Conservation (phyloP, 805 yeast species). For the Debaryomyces castellii region DNA sequence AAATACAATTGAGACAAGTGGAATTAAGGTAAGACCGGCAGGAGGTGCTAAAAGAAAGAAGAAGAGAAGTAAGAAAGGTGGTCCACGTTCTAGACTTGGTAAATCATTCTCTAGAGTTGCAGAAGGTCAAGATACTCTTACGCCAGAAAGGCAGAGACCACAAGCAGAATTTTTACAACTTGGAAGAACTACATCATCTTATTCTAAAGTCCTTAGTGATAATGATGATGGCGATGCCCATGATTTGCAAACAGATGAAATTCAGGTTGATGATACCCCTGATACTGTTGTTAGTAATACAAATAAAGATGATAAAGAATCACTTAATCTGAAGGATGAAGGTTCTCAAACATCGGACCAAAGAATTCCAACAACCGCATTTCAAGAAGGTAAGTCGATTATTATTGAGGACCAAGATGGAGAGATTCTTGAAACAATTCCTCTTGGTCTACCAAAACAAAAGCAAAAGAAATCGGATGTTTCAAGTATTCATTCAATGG, state of each 20-base stretch:
- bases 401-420: slow-evolving; percentile 84
- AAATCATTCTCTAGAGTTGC: slow-evolving; percentile 25
- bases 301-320: slow-evolving; percentile 5
- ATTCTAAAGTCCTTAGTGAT: slow-evolving; percentile 1
- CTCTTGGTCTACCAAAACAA: slow-evolving; percentile 22
- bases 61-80: slow-evolving; percentile 26
- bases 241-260: neutral
- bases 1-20: slow-evolving; percentile 59
- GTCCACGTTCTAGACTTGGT: slow-evolving; percentile 34
- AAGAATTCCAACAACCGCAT: slow-evolving; percentile 36
- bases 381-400: slow-evolving; percentile 65
- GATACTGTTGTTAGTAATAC: slow-evolving; percentile 7
- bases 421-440: slow-evolving; percentile 65
- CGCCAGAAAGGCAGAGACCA: slow-evolving; percentile 33
- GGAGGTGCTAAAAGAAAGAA: slow-evolving; percentile 68
- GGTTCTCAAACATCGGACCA: neutral
- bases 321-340: slow-evolving; percentile 1
- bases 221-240: slow-evolving; percentile 7
- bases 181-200: slow-evolving; percentile 25
- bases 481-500: slow-evolving; percentile 38
- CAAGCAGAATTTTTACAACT: slow-evolving; percentile 40
- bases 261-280: slow-evolving; percentile 3
- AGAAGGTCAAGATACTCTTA: slow-evolving; percentile 14
- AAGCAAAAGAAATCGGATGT: slow-evolving; percentile 11
- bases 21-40: slow-evolving; percentile 65